phyloP scores from a whole-genome alignment of 768 basidiomycete species.

The Leucosporidium scottii region DNA sequence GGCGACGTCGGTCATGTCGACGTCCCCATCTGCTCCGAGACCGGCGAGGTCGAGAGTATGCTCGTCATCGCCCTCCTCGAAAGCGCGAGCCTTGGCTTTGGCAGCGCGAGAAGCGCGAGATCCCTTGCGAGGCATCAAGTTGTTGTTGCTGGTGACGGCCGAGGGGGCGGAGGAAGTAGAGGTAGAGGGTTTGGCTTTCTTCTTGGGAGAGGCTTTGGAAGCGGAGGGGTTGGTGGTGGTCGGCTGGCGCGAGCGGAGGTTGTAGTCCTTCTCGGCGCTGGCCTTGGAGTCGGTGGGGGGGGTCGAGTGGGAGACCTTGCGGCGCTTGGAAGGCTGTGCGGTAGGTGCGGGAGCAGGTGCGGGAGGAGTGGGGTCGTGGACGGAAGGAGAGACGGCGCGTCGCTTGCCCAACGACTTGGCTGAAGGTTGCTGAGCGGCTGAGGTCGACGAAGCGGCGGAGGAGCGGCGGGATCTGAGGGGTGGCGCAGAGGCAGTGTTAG shows the following conservation, averaged over 20 bases:
- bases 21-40: not conserved
- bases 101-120: slow-evolving; percentile 15
- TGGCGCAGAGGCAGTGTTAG: not conserved
- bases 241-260: slow-evolving; percentile 16
- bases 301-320: slow-evolving; percentile 5
- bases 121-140: slow-evolving; percentile 33
- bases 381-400: slow-evolving; percentile 30
- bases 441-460: not conserved
- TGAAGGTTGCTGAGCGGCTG: not conserved
- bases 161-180: not conserved
- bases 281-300: not conserved
- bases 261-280: slow-evolving; percentile 6
- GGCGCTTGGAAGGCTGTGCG: slow-evolving; percentile 4
- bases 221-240: not conserved
- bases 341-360: not conserved
- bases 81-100: slow-evolving; percentile 7
- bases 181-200: not conserved
- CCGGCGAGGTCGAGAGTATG: too few relatives aligned
- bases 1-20: slow-evolving; percentile 11
- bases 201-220: not conserved
- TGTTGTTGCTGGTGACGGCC: not conserved
- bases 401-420: slow-evolving; percentile 34
- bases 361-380: not conserved
- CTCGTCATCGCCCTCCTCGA: slow-evolving; percentile 9
- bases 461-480: slow-evolving; percentile 1